These are phyloP conservation scores for Immersiella caudata DNA, from an alignment of 495 filamentous ascomycete species.

Conservation along the genomic window DNA sequence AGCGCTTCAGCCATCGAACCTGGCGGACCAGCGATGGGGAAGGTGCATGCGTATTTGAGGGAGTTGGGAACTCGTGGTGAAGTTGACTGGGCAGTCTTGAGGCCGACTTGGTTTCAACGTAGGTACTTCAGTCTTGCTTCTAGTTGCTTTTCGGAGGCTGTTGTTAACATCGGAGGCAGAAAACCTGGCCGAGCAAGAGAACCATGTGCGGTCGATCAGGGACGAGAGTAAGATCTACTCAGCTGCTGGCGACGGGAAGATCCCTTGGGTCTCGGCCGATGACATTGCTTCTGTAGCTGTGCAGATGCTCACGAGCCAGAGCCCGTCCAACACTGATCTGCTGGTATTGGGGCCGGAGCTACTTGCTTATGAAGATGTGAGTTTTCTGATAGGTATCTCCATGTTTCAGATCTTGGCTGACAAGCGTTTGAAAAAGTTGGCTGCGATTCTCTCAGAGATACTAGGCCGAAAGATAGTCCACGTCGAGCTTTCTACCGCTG, in stretches of 20 bases:
- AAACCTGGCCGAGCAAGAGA: constrained; percentile 38
- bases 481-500: constrained; percentile 41
- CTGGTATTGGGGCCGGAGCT: constrained; percentile 51
- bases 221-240: constrained; percentile 50
- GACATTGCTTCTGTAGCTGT: constrained; percentile 55
- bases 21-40: constrained; percentile 43
- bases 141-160: neutral
- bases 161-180: constrained; percentile 25
- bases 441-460: constrained; percentile 42
- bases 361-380: constrained; percentile 50
- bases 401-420: neutral
- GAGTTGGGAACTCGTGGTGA: constrained; percentile 43
- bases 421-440: constrained; percentile 37
- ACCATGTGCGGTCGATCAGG: constrained; percentile 38
- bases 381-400: constrained; percentile 12
- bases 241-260: constrained; percentile 45
- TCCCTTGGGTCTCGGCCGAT: constrained; percentile 50
- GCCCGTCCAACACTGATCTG: constrained; percentile 49
- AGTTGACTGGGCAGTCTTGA: constrained; percentile 47
- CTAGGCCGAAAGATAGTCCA: constrained; percentile 48
- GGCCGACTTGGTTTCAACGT: constrained; percentile 54
- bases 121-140: constrained; percentile 18
- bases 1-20: constrained; percentile 41
- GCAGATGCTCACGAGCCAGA: constrained; percentile 42
- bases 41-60: constrained; percentile 41